Evolutionary conservation across 345 rosid species (phyloP).

Genomic region (Abelmoschus esculentus): DNA sequence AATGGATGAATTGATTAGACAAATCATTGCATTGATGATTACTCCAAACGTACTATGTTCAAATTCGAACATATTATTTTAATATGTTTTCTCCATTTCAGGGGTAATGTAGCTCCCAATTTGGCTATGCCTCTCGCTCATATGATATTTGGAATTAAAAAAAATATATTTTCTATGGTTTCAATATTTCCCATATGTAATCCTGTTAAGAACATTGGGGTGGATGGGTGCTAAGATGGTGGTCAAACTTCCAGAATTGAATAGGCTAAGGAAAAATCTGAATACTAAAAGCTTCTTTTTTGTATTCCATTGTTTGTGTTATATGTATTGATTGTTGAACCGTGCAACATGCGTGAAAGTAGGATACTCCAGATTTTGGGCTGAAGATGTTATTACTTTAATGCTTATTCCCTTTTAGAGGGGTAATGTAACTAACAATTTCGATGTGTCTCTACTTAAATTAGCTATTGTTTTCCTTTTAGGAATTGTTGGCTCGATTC

Average conservation of each 20-base stretch:
- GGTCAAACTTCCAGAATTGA: not conserved
- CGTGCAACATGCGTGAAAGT: not conserved
- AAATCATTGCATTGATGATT: not conserved
- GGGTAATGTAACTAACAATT: not conserved
- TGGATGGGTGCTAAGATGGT: not conserved
- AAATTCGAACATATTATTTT: not conserved
- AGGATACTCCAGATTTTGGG: not conserved
- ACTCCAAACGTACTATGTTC: not conserved
- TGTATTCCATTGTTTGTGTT: not conserved
- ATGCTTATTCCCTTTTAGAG: not conserved
- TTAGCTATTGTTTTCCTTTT: conserved; percentile 7
- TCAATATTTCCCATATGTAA: not conserved
- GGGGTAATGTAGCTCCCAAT: not conserved
- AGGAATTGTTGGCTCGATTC: conserved; percentile 84
- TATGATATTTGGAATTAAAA: not conserved
- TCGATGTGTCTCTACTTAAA: not conserved
- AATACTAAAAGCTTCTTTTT: not conserved
- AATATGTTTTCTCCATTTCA: not conserved
- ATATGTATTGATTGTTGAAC: not conserved
- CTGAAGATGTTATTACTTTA: not conserved
- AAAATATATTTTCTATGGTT: not conserved
- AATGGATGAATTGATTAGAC: not conserved
- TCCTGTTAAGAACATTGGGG: not conserved
- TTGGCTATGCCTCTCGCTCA: not conserved
- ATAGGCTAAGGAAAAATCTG: not conserved